Base-by-base conservation (phyloP, 371 early-diverging fungal genomes). In the Nosema muscidifuracis region DNA sequence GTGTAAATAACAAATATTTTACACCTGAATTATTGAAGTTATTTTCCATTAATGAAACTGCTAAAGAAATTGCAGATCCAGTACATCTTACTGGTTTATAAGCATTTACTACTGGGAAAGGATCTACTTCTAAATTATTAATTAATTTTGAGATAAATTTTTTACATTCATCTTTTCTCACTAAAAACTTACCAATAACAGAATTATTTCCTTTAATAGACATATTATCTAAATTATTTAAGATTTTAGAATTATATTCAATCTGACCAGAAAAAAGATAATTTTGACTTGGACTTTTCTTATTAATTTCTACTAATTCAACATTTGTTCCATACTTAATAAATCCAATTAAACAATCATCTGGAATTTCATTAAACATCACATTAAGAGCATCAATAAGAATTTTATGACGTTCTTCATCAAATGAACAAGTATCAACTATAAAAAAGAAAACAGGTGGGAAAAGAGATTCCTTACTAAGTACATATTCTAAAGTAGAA, bases 271-370 rank as follows among this genome's bases (percentile, higher is more conserved):
- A 90, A 86, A 97, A 97, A 18, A 95, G 91, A 83, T 91, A 92
- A 12, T 91, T 92, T 79, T 93, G 95, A 42, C 81, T 93, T 90
- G 84, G 93, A 88, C 84, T 91, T 89, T 61, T 89, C 85, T 90
- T 90, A 42, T 34, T 71, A 38, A 77, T 67, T 24, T 43, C 56
- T 65, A 81, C 47, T 31, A 81, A 51, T 55, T 72, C 63, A 30
- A 95, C 93, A 92, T 97, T 97, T 7, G 97, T 96, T 28, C 99
- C 98, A 82, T 86, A 99, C 43, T 93, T 92, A 50, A 99, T 89
- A 75, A 97, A 85, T 62, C 96, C 95, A 66, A 99, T 92, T 71
- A 92, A 86, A 34, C 94, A 90, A 79, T 93, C 88, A 10, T 89
- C 89, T 20, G 97, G 96, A 20, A 99, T 76, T 74, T 92, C 83